A percentile compares a stretch with the other conserved stretches of the same genome.
Evolutionary conservation across 2,329 filamentous ascomycete species (phyloP).

Genomic region (Alternaria angustiovoidea): DNA sequence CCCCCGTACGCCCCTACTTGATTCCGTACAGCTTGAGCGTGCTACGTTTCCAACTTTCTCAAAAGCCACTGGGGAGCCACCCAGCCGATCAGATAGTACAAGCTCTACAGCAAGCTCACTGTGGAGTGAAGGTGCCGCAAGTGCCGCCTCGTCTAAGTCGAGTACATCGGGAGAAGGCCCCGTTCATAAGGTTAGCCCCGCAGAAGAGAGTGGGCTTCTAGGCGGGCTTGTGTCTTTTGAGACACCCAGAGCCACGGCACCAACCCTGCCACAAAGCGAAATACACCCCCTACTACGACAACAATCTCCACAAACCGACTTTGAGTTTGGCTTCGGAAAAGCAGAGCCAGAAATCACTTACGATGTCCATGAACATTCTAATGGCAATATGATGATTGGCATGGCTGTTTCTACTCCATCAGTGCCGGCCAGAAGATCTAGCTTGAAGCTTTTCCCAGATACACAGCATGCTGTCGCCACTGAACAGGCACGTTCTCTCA

Average conservation of each 20-base stretch:
- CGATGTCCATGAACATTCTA: neutral
- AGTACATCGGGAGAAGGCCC: slow-evolving; percentile 29
- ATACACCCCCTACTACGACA: slow-evolving; percentile 19
- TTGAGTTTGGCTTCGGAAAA: slow-evolving; percentile 16
- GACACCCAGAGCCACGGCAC: slow-evolving; percentile 12
- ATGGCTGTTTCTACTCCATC: slow-evolving; percentile 24
- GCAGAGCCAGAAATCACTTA: neutral
- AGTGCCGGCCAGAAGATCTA: slow-evolving; percentile 13
- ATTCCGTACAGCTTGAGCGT: slow-evolving; percentile 31
- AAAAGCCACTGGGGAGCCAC: slow-evolving; percentile 6
- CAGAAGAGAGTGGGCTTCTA: slow-evolving; percentile 38
- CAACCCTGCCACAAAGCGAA: slow-evolving; percentile 16
- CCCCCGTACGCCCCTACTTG: slow-evolving; percentile 34
- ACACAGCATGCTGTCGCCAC: neutral
- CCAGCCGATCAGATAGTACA: slow-evolving; percentile 41
- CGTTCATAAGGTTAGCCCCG: slow-evolving; percentile 21
- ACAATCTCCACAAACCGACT: slow-evolving; percentile 11
- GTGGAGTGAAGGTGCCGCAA: slow-evolving; percentile 42
- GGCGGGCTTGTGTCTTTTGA: slow-evolving; percentile 39
- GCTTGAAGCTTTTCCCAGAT: slow-evolving; percentile 1
- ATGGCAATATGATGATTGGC: slow-evolving; percentile 15
- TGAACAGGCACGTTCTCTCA: slow-evolving; percentile 4
- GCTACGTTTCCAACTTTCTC: slow-evolving; percentile 5
- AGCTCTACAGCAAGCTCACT: slow-evolving; percentile 34
- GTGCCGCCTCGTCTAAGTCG: slow-evolving; percentile 40